Evolutionary conservation across 257 asterid genomes (phyloP).

Genomic region (Cruciata laevipes): DNA sequence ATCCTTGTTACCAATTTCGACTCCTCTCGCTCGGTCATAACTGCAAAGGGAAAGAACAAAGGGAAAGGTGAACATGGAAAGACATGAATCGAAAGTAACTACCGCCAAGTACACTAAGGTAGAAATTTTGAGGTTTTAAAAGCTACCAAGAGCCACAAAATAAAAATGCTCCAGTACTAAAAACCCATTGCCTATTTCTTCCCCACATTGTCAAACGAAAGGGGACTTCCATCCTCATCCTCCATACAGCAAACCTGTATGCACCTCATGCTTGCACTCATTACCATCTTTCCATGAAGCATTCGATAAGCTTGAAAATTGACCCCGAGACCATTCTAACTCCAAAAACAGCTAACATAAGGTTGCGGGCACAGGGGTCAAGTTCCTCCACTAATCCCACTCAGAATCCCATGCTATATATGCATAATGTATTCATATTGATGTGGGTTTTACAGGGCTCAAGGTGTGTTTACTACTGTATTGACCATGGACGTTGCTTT

Average conservation of each 20-base stretch:
- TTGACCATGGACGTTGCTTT: too few relatives aligned
- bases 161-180: not conserved
- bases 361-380: not conserved
- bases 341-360: not conserved
- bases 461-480: not conserved
- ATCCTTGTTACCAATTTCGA: constrained; percentile 94
- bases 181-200: not conserved
- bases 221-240: not conserved
- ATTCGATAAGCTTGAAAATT: not conserved
- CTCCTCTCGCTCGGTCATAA: constrained; percentile 94
- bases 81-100: not conserved
- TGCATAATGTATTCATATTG: not conserved
- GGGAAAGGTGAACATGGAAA: not conserved
- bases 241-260: not conserved
- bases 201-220: not conserved
- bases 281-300: not conserved
- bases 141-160: not conserved
- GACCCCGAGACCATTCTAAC: not conserved
- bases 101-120: not conserved
- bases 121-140: not conserved
- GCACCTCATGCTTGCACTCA: not conserved
- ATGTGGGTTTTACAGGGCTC: not conserved
- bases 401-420: not conserved
- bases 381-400: not conserved
- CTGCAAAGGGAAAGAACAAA: constrained; percentile 31